These are phyloP conservation scores for Solanum rostratum DNA, from an alignment of 257 asterid genomes.

Conservation along the genomic window DNA sequence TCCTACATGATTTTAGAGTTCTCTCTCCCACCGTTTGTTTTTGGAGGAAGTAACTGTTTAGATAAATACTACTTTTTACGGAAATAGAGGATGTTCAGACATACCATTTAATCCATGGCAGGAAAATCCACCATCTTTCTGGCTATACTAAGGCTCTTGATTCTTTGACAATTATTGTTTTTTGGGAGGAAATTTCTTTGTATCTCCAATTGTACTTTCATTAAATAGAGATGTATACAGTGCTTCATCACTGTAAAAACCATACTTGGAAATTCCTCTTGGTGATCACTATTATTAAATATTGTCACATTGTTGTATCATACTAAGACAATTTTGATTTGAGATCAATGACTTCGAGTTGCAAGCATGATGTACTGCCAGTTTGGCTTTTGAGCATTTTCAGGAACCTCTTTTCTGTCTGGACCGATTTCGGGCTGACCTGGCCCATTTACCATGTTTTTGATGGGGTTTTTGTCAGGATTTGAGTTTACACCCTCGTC, in stretches of 20 bases:
- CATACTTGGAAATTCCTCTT: slow-evolving; percentile 3
- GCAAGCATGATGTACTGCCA: slow-evolving; percentile 23
- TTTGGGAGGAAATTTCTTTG: background rate
- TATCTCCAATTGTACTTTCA: background rate
- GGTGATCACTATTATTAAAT: slow-evolving; percentile 62
- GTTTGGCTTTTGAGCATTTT: background rate
- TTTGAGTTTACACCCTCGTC: no score
- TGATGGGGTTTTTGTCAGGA: background rate
- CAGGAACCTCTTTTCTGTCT: background rate
- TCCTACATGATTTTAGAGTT: background rate
- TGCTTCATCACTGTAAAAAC: background rate
- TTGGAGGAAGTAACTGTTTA: background rate
- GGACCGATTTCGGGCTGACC: background rate
- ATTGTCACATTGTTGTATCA: slow-evolving; percentile 44
- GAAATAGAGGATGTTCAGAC: background rate
- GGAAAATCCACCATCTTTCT: background rate
- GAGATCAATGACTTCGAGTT: slow-evolving; percentile 25
- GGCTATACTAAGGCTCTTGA: slow-evolving; percentile 20
- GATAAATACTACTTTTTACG: background rate
- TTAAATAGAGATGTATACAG: background rate
- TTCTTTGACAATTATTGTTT: slow-evolving; percentile 33
- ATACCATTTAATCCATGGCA: background rate
- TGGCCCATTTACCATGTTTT: background rate
- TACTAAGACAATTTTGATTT: slow-evolving; percentile 18
- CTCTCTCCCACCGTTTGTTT: background rate